Conservation (phyloP, 2,329 filamentous ascomycete genomes). For the Dryadomyces sulphureus region DNA sequence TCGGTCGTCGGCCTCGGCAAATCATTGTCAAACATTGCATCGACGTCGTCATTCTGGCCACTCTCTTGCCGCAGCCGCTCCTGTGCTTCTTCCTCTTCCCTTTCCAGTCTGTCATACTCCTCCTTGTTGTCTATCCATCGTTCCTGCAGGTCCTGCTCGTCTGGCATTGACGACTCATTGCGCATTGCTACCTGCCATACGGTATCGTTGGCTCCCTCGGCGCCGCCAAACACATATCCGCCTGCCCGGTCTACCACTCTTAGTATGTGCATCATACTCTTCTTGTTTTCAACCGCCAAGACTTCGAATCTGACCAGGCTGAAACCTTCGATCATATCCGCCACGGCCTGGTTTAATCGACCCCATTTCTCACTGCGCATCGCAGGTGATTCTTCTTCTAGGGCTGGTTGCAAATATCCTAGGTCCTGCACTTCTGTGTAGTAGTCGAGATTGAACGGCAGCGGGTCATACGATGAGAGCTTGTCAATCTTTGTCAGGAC, state of each 20-base stretch:
- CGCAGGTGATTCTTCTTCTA: conserved; percentile 63
- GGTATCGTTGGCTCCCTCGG: conserved; percentile 85
- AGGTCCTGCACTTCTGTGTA: conserved; percentile 97
- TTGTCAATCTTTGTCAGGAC: conserved; percentile 98
- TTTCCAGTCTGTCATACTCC: conserved; percentile 70
- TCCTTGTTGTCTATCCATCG: conserved; percentile 87
- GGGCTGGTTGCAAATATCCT: conserved; percentile 63
- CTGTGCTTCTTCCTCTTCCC: conserved; percentile 54
- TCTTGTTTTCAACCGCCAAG: conserved; percentile 89
- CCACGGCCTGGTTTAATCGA: conserved; percentile 72
- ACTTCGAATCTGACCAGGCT: conserved; percentile 86
- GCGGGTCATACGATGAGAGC: conserved; percentile 63
- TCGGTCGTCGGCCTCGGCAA: conserved; percentile 3
- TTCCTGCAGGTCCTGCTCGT: conserved; percentile 83
- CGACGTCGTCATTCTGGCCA: conserved; percentile 22
- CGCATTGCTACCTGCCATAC: conserved; percentile 97
- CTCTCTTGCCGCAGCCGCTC: conserved; percentile 30
- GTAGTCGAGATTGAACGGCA: conserved; percentile 92
- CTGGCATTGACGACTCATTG: conserved; percentile 57
- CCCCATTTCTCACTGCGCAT: conserved; percentile 63
- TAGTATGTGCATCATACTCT: conserved; percentile 86
- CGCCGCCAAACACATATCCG: conserved; percentile 82
- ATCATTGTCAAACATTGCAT: conserved; percentile 20
- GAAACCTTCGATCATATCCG: conserved; percentile 78
- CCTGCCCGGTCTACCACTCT: conserved; percentile 81